Base-by-base conservation (phyloP, 805 yeast genomes). In the Candida patagonica region DNA sequence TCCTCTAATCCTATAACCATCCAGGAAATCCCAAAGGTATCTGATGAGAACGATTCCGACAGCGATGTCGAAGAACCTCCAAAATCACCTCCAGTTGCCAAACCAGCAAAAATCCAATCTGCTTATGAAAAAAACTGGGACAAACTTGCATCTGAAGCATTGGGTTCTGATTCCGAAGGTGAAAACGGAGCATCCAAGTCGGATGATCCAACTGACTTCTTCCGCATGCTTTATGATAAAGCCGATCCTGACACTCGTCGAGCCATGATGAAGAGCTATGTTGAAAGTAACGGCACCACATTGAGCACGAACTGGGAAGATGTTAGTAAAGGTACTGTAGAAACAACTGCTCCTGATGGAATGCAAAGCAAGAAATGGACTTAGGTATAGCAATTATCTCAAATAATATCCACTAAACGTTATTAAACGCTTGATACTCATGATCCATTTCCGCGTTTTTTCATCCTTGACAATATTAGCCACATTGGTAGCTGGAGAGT, bases 231-330 rank as follows among this genome's bases (percentile, higher is more conserved):
- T 8, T 92, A 81, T 61, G 70, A 71, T 21, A 78, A 72, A 47
- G 89, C 94, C 0, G 94, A 87, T 55, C 92, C 82, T 6, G 96
- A 92, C 52, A 80, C 94, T 1, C 68, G 67, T 49, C 68, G 94
- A 38, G 99, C 99, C 1, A 92, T 92, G 97, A 81, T 85, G 94
- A 92, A 92, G 63, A 84, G 95, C 39, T 92, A 74, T 53, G 68
- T 76, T n/a, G 96, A 92, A 61, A 83, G 95, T 50, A 81, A 83
- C 51, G 99, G 99, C 16, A 92, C 98, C 0, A 76, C 94, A 1
- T 66, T 92, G 43, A 84, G 94, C 34, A 92, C 98, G 3, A 83
- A 85, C 55, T 92, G 99, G 99, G 72, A 64, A 8, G 95, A 86
- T 44, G 97, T 94, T 2, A 67, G 74, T 27, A 67, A 71, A 41